Evolutionary conservation across 306 rosid genomes (phyloP).

Genomic region (Mimosa bimucronata): DNA sequence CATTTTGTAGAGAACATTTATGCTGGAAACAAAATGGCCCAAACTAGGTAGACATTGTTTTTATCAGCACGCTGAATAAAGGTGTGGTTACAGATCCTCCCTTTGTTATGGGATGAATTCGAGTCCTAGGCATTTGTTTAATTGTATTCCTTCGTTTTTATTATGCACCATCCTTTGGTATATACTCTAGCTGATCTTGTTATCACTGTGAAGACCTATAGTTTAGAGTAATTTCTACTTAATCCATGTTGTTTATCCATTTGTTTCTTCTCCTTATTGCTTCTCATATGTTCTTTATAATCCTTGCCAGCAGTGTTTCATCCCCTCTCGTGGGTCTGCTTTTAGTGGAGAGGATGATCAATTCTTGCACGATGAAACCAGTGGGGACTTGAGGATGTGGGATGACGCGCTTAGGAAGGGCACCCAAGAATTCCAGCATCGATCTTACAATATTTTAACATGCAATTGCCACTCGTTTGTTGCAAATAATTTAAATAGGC

Average conservation of each 20-base stretch:
- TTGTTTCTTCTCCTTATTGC: slow-evolving; percentile 28
- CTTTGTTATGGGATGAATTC: slow-evolving; percentile 25
- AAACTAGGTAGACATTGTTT: neutral
- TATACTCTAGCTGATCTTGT: slow-evolving; percentile 9
- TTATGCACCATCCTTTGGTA: slow-evolving; percentile 31
- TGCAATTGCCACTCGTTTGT: slow-evolving; percentile 98
- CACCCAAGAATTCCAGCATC: slow-evolving; percentile 91
- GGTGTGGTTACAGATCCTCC: neutral
- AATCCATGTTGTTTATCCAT: slow-evolving; percentile 14
- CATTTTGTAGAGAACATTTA: slow-evolving; percentile 10
- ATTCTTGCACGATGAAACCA: slow-evolving; percentile 49
- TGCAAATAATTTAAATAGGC: slow-evolving; percentile 83
- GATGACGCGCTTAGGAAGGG: slow-evolving; percentile 76
- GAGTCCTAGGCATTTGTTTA: neutral
- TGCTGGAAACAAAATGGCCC: slow-evolving; percentile 15
- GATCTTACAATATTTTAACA: slow-evolving; percentile 76
- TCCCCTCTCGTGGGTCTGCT: slow-evolving; percentile 43
- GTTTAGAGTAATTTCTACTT: slow-evolving; percentile 24
- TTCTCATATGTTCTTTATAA: slow-evolving; percentile 39
- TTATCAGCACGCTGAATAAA: slow-evolving; percentile 18
- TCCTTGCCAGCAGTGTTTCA: slow-evolving; percentile 56
- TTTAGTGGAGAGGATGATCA: slow-evolving; percentile 53
- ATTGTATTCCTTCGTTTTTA: slow-evolving; percentile 26
- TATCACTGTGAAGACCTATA: slow-evolving; percentile 13
- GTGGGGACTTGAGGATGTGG: slow-evolving; percentile 67